Conservation (phyloP, 345 rosid genomes). For the Rhizophora mangle region DNA sequence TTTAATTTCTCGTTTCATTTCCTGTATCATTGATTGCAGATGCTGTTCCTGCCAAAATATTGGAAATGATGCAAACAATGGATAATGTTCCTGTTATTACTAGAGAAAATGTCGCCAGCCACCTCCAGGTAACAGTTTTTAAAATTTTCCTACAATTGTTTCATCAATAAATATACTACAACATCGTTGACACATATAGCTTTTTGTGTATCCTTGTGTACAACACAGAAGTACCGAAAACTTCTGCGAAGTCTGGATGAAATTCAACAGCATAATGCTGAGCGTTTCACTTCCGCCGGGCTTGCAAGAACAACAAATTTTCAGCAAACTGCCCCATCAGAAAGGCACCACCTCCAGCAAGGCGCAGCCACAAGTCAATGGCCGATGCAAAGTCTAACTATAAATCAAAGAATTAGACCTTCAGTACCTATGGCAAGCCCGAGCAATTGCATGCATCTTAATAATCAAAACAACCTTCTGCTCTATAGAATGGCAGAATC, state of each 20-base stretch:
- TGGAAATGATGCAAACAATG: slow-evolving; percentile 39
- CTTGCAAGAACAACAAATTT: not conserved
- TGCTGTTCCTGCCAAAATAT: slow-evolving; percentile 40
- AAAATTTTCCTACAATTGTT: too few relatives aligned
- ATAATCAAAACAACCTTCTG: slow-evolving; percentile 6
- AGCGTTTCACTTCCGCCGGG: not conserved
- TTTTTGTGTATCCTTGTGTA: not conserved
- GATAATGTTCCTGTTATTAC: slow-evolving; percentile 20
- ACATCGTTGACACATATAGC: not conserved
- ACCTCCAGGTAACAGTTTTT: slow-evolving; percentile 34
- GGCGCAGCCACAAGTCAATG: not conserved
- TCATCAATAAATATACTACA: too few relatives aligned
- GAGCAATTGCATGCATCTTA: not conserved
- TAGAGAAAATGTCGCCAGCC: slow-evolving; percentile 40
- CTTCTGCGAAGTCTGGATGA: slow-evolving; percentile 10
- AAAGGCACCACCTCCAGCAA: not conserved
- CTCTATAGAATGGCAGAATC: slow-evolving; percentile 7
- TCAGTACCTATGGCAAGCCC: not conserved
- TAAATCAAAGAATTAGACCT: not conserved
- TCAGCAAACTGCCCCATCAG: not conserved
- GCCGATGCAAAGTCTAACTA: slow-evolving; percentile 7
- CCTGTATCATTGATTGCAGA: slow-evolving; percentile 15
- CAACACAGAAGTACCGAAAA: slow-evolving; percentile 28
- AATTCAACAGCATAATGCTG: not conserved
- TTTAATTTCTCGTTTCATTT: not conserved